Percentiles rank a stretch among this genome's conserved stretches.
phyloP scores from a whole-genome alignment of 2,329 filamentous ascomycete species.

The Onygena corvina region DNA sequence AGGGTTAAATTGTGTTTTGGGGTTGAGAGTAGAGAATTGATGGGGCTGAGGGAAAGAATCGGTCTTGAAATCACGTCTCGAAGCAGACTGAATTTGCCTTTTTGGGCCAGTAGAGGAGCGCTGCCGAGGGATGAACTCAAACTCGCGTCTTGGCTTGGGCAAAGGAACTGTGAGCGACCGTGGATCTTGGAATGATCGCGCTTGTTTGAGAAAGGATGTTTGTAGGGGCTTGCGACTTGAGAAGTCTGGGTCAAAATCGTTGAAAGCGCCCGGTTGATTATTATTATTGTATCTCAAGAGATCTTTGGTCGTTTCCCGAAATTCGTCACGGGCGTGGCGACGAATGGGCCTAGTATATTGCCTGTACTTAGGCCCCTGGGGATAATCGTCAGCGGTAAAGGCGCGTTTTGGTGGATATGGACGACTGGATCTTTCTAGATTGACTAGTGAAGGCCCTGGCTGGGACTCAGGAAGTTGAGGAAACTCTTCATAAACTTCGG shows the following conservation, averaged over 20 bases:
- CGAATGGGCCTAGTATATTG: background rate
- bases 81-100: background rate
- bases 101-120: conserved; percentile 3
- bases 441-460: background rate
- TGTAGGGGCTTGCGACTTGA: background rate
- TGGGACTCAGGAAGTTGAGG: background rate
- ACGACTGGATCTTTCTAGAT: background rate
- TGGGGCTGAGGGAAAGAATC: conserved; percentile 13
- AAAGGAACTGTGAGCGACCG: background rate
- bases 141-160: background rate
- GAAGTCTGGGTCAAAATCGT: conserved; percentile 1
- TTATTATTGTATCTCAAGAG: background rate
- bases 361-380: background rate
- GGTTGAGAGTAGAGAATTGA: conserved; percentile 15
- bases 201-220: background rate
- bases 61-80: background rate
- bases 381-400: background rate
- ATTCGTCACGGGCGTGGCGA: background rate
- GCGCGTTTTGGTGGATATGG: background rate
- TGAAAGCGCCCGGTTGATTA: background rate
- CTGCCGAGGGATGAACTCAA: background rate
- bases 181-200: conserved; percentile 2
- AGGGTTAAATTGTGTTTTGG: conserved; percentile 12
- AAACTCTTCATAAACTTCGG: background rate
- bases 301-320: background rate